Conservation (phyloP, 768 basidiomycete species). For the Mycena floridula region DNA sequence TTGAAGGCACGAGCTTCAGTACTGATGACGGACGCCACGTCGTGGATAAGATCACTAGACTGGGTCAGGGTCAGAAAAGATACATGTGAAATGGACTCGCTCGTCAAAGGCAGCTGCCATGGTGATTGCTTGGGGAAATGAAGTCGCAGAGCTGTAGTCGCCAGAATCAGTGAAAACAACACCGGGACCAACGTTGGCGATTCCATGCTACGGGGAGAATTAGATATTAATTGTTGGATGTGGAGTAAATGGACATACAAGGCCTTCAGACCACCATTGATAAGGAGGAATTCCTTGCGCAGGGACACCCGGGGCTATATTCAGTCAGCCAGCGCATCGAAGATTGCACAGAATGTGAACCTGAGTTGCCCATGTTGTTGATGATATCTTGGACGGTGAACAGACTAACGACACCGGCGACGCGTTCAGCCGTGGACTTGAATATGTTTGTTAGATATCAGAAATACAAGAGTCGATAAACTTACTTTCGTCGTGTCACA, state of each 20-base stretch:
- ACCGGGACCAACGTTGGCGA: constrained; percentile 43
- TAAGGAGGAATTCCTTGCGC: constrained; percentile 52
- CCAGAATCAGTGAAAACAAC: constrained; percentile 43
- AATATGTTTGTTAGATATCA: too few species aligned
- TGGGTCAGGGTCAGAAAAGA: too few species aligned
- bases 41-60: constrained; percentile 39
- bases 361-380: constrained; percentile 42
- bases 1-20: constrained; percentile 56
- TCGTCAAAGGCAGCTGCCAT: constrained; percentile 54
- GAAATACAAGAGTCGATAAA: too few species aligned
- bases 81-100: too few species aligned
- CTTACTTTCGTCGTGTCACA: too few species aligned
- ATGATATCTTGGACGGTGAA: constrained; percentile 48
- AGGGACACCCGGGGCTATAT: constrained; percentile 42
- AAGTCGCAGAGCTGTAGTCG: constrained; percentile 51
- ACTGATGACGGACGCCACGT: constrained; percentile 43
- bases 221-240: background rate
- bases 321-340: too few species aligned
- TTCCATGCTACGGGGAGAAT: constrained; percentile 34
- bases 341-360: too few species aligned
- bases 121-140: constrained; percentile 51
- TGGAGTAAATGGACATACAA: constrained; percentile 27
- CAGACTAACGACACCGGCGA: constrained; percentile 39
- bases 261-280: constrained; percentile 56
- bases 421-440: constrained; percentile 24